These are phyloP conservation scores for Nyssa sinensis DNA, from an alignment of 148 eudicot species.

Conservation along the genomic window DNA sequence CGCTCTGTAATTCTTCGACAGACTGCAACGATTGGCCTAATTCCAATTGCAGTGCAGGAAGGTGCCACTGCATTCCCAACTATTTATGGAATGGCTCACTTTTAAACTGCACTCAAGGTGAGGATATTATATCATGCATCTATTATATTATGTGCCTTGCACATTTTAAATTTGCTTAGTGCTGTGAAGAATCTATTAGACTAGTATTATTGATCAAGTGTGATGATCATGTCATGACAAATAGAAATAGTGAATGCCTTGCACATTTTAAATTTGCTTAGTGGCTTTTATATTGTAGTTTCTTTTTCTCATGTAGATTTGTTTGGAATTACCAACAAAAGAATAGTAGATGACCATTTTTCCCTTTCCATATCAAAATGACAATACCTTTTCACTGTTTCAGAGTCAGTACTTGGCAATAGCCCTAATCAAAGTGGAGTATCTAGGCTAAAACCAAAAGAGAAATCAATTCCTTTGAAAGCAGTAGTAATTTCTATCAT, in stretches of 20 bases:
- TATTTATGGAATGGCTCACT: neutral
- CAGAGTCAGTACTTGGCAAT: too few relatives aligned
- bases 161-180: too few relatives aligned
- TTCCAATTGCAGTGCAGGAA: neutral
- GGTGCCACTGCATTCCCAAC: neutral
- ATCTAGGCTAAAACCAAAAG: neutral
- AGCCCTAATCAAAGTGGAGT: neutral
- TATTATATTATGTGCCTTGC: too few relatives aligned
- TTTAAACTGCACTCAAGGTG: neutral
- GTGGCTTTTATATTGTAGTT: too few relatives aligned
- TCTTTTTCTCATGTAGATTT: neutral
- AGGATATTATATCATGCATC: neutral
- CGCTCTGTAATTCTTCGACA: neutral
- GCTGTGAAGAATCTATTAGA: too few relatives aligned
- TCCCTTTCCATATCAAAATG: too few relatives aligned
- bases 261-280: too few relatives aligned
- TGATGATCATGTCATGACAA: too few relatives aligned
- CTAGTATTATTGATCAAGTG: too few relatives aligned
- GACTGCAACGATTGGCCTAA: slow-evolving; percentile 8
- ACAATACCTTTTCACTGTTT: too few relatives aligned
- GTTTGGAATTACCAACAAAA: neutral
- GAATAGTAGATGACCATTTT: too few relatives aligned
- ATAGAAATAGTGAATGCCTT: too few relatives aligned
- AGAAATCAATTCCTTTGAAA: neutral
- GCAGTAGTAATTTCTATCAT: neutral